Conservation (phyloP, 257 asterid genomes). For the Nicotiana attenuata region DNA sequence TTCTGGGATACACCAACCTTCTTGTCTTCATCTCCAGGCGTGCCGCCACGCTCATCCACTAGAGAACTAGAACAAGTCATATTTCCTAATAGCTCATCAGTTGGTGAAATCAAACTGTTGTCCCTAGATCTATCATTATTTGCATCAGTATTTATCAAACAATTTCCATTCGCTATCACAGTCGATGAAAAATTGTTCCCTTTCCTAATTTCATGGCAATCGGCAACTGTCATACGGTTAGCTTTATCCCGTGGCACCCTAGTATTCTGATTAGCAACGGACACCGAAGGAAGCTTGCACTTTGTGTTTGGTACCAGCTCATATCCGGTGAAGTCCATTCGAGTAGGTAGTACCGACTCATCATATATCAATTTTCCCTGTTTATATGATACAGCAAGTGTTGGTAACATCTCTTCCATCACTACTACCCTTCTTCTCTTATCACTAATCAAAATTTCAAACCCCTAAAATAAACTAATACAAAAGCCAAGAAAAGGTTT, state of each 20-base stretch:
- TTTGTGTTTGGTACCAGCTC: slow-evolving; percentile 41
- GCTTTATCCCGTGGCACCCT: slow-evolving; percentile 31
- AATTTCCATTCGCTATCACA: slow-evolving; percentile 21
- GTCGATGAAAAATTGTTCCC: slow-evolving; percentile 18
- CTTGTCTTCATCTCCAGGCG: slow-evolving; percentile 12
- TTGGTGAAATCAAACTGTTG: slow-evolving; percentile 14
- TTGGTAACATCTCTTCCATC: slow-evolving; percentile 41
- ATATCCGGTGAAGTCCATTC: slow-evolving; percentile 41
- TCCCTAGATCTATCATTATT: slow-evolving; percentile 12
- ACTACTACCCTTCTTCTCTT: slow-evolving; percentile 3
- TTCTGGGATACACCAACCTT: slow-evolving; percentile 21
- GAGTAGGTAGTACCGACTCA: slow-evolving; percentile 35
- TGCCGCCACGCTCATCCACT: slow-evolving; percentile 13
- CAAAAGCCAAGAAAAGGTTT: background rate
- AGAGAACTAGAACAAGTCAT: slow-evolving; percentile 18
- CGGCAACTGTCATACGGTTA: slow-evolving; percentile 21
- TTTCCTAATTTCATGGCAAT: slow-evolving; percentile 21
- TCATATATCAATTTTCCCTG: slow-evolving; percentile 44
- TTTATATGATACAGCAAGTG: slow-evolving; percentile 36
- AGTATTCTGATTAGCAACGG: slow-evolving; percentile 30
- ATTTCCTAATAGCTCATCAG: slow-evolving; percentile 10
- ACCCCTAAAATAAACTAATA: background rate
- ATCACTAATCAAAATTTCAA: background rate
- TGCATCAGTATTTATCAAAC: slow-evolving; percentile 21
- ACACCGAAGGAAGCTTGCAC: slow-evolving; percentile 42